Evolutionary conservation across 306 rosid genomes (phyloP).

Genomic region (Astragalus membranaceus): DNA sequence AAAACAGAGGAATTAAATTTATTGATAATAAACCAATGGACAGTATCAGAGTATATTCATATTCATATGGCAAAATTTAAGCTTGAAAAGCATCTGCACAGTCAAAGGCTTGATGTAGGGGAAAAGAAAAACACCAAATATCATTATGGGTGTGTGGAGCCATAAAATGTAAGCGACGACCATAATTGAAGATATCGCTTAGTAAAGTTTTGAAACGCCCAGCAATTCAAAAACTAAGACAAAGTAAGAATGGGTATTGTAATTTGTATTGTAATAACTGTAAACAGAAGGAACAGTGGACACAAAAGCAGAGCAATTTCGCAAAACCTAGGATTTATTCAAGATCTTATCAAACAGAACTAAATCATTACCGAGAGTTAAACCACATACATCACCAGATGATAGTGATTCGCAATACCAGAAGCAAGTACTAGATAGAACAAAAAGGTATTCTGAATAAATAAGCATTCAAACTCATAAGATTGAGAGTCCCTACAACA

Average conservation of each 20-base stretch:
- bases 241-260: no score
- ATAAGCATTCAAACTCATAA: constrained; percentile 20
- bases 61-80: no score
- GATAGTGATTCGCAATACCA: background rate
- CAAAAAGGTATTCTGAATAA: constrained; percentile 18
- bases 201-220: background rate
- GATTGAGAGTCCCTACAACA: constrained; percentile 23
- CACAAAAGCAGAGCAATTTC: background rate
- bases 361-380: background rate
- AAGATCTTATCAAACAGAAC: no score
- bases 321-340: background rate
- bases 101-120: background rate
- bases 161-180: background rate
- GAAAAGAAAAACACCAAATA: background rate
- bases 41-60: no score
- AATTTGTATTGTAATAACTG: no score
- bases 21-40: background rate
- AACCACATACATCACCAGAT: background rate
- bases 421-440: background rate
- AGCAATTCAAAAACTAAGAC: no score
- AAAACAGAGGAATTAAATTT: background rate
- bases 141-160: background rate
- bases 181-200: background rate
- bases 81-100: background rate
- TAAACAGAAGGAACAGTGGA: no score